Evolutionary conservation across 169 alveolate species (phyloP), one percentile per base, ranked within the genome.

Genomic region (Plasmodium yoelii): DNA sequence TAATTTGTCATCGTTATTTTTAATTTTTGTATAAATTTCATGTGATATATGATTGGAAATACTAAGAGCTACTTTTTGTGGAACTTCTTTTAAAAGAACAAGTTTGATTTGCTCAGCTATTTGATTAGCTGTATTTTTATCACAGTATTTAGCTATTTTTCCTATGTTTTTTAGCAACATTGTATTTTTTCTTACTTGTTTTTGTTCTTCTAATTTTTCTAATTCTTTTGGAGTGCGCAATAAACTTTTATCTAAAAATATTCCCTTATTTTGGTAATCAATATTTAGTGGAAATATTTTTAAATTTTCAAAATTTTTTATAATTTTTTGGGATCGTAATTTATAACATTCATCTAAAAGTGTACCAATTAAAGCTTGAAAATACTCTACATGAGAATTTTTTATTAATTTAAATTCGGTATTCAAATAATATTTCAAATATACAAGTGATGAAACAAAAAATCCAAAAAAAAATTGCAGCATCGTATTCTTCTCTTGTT

Each of bases 391-490:
- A 44, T 77, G 70, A 24, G 63, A 74, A 10, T 63, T 53, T 44
- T 51, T 77, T 51, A 77, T 77, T 42, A 77, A 49, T 68, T 77
- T 77, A 49, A 77, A 77, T 68, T 77, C 80, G 18, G 57, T 51
- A 22, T 64, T 47, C 44, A 77, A 63, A 63, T 77, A 42, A 63
- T 42, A 63, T 63, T 77, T 77, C 28, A 77, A 77, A 77, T 77
- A 77, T 77, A 63, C 51, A 47, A 77, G 24, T 7, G 88, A 77
- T 22, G 77, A 51, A 51, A 46, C 47, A 64, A 77, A 77, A 59
- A 77, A 77, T 15, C 88, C 88, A 10, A 63, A 77, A 46, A 77
- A 77, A 49, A 77, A 77, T 26, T 77, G 88, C 26, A 77, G 5
- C 15, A 77, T 77, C 3, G 65, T 44, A 13, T 77, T 77, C 8